These are phyloP conservation scores for Alternaria sp. DNA, from an alignment of 2,329 filamentous ascomycete genomes.

Conservation along the genomic window DNA sequence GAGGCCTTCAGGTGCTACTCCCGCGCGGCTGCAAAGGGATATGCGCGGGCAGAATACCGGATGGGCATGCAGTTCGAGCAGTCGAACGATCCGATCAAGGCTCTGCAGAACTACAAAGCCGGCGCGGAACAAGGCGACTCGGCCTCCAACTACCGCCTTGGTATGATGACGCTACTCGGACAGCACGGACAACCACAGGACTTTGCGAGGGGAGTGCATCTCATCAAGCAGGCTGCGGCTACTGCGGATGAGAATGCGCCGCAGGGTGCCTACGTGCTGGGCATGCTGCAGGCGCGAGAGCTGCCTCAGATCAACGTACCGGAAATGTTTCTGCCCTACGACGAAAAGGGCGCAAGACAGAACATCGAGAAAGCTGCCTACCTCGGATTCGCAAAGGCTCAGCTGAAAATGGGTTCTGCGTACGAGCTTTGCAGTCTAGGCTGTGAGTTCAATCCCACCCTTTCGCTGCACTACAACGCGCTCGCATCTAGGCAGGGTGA, in stretches of 20 bases:
- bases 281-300: conserved; percentile 90
- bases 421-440: conserved; percentile 94
- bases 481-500: conserved; percentile 91
- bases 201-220: conserved; percentile 75
- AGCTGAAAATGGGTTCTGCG: conserved; percentile 95
- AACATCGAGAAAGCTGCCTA: conserved; percentile 98
- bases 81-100: conserved; percentile 89
- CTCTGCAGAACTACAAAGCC: conserved; percentile 85
- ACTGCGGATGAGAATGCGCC: conserved; percentile 95
- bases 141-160: conserved; percentile 83
- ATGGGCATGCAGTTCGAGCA: conserved; percentile 99
- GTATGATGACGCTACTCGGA: conserved; percentile 96
- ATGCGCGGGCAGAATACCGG: conserved; percentile 88
- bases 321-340: conserved; percentile 70
- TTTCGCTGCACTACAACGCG: conserved; percentile 95
- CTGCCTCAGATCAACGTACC: conserved; percentile 90
- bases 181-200: conserved; percentile 91
- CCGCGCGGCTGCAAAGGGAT: conserved; percentile 83
- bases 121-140: conserved; percentile 84
- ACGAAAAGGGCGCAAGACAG: conserved; percentile 75
- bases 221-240: conserved; percentile 83
- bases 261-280: conserved; percentile 92
- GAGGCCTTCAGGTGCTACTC: conserved; percentile 90
- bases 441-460: conserved; percentile 91
- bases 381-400: conserved; percentile 92